These are phyloP conservation scores for Tolypocladium album DNA, from an alignment of 2,329 filamentous ascomycete species.

Conservation along the genomic window DNA sequence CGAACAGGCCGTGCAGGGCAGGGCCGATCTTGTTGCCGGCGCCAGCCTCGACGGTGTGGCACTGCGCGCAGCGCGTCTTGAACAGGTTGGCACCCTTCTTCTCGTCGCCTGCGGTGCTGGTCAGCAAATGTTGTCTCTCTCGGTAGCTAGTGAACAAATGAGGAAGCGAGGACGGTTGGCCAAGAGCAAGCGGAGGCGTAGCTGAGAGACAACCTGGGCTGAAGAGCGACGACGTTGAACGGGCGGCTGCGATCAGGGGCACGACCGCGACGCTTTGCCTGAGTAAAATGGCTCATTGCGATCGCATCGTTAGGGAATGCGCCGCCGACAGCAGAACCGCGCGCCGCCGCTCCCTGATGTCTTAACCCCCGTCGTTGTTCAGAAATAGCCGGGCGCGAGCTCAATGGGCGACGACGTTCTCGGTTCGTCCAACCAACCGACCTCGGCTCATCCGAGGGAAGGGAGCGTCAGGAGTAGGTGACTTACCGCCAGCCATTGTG, in stretches of 20 bases:
- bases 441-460: slow-evolving; percentile 1
- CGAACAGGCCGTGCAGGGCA: slow-evolving; percentile 93
- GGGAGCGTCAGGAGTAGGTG: background rate
- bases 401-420: slow-evolving; percentile 10
- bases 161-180: background rate
- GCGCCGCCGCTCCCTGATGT: background rate
- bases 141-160: background rate
- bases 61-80: slow-evolving; percentile 98
- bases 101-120: slow-evolving; percentile 55
- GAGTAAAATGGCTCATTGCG: slow-evolving; percentile 2
- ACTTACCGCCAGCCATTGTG: slow-evolving; percentile 38
- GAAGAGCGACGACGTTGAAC: background rate
- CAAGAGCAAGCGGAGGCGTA: background rate
- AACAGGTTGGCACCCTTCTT: slow-evolving; percentile 98
- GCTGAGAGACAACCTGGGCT: background rate
- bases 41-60: slow-evolving; percentile 86
- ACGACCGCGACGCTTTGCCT: background rate
- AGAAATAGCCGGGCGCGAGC: slow-evolving; percentile 3
- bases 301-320: background rate
- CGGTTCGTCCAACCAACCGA: background rate
- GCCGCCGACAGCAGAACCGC: background rate
- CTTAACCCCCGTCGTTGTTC: background rate
- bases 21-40: slow-evolving; percentile 98
- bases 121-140: background rate
- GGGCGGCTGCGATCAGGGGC: background rate